Base-by-base conservation (phyloP, 164 flowering plant species). In the Nymphaea colorata region DNA sequence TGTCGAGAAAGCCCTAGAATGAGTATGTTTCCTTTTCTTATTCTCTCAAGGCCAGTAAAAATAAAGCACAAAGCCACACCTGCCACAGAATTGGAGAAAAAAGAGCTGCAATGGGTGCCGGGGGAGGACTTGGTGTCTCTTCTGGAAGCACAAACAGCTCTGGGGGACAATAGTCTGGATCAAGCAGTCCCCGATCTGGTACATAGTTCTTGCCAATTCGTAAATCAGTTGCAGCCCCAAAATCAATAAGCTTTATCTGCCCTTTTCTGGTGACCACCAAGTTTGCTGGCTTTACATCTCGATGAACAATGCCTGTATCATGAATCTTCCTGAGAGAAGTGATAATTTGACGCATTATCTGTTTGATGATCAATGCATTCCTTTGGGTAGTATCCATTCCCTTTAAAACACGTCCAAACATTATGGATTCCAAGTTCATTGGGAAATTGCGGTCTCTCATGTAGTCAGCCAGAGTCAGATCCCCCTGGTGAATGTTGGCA, bases 221-320 rank as follows among this genome's bases (percentile, higher is more conserved):
- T 42, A 94, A 93, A 68, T 91, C 99, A 10, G 99, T 74, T 41
- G 97, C 97, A 55, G 99, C 99, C 12, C 99, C 99, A 68, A 94
- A 94, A 77, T 94, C 97, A 67, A 94, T 91, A 69, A 94, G 93
- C 78, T 94, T 94, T 70, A 94, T 87, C 75, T 79, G 79, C 18
- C 99, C 99, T 70, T 81, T 84, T 68, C 83, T 91, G 62, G 99
- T 91, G 69, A 94, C 96, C 17, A 94, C 99, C 70, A 94, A 81
- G 80, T 94, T 94, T 70, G 97, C 80, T 62, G 99, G 99, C 85
- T 94, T 94, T 18, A 94, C 86, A 71, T 94, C 99, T 44, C 99
- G 80, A 74, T 91, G 97, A 74, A 94, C 96, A 69, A 94, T 91
- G 12, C 99, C 99, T 0, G 88, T 90, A 81, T 83, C 83, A 64